Evolutionary conservation across 345 rosid species (phyloP).

Genomic region (Arabidopsis thaliana): TAIR10.1 NC_003076.8:625001-625500

Average conservation of each 20-base stretch:
- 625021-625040: slow-evolving; percentile 32
- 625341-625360: background rate
- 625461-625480: slow-evolving; percentile 68
- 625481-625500: slow-evolving; percentile 83
- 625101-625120: slow-evolving; percentile 61
- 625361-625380: slow-evolving; percentile 51
- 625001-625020: slow-evolving; percentile 16
- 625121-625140: slow-evolving; percentile 37
- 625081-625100: slow-evolving; percentile 60
- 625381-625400: slow-evolving; percentile 68
- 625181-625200: slow-evolving; percentile 31
- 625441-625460: slow-evolving; percentile 72
- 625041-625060: slow-evolving; percentile 41
- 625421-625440: slow-evolving; percentile 45
- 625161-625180: slow-evolving; percentile 55
- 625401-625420: slow-evolving; percentile 47
- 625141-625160: slow-evolving; percentile 67
- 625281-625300: slow-evolving; percentile 18
- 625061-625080: slow-evolving; percentile 45
- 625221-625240: slow-evolving; percentile 37
- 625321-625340: background rate
- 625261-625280: slow-evolving; percentile 12
- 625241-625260: slow-evolving; percentile 41
- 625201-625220: slow-evolving; percentile 38
- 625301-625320: background rate